Evolutionary conservation across 1,284 basidiomycete species (phyloP).

Genomic region (Ceratobasidium sp.): DNA sequence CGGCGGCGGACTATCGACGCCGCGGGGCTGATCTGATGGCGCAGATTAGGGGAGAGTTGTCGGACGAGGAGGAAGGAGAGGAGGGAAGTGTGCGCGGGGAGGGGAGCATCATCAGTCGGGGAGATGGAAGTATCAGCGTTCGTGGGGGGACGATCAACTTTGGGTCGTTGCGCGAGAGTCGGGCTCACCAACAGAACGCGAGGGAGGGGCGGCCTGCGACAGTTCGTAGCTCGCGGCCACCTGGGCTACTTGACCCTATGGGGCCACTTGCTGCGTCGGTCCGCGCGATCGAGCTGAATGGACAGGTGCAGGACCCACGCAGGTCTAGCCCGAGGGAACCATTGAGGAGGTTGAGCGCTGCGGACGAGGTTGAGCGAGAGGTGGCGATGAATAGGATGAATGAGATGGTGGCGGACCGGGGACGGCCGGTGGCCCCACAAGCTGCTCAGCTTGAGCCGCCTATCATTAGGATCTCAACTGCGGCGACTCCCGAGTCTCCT

Average conservation of each 20-base stretch:
- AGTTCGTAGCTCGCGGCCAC: neutral
- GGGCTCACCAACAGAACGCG: slow-evolving; percentile 34
- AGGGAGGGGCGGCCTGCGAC: slow-evolving; percentile 24
- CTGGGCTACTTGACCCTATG: slow-evolving; percentile 43
- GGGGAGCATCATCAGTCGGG: slow-evolving; percentile 24
- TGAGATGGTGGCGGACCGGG: neutral
- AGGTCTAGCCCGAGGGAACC: slow-evolving; percentile 52
- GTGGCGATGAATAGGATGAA: slow-evolving; percentile 36
- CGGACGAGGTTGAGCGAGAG: slow-evolving; percentile 54
- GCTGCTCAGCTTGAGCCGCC: neutral
- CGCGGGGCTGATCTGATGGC: slow-evolving; percentile 84
- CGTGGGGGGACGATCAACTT: slow-evolving; percentile 23
- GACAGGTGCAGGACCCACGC: slow-evolving; percentile 35
- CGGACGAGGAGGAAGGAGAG: slow-evolving; percentile 35
- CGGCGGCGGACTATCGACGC: slow-evolving; percentile 62
- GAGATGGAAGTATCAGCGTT: slow-evolving; percentile 14
- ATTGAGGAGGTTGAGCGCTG: slow-evolving; percentile 52
- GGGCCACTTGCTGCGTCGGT: slow-evolving; percentile 8
- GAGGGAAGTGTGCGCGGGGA: slow-evolving; percentile 14
- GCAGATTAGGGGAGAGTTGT: slow-evolving; percentile 62
- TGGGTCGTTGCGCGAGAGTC: neutral
- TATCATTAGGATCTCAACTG: slow-evolving; percentile 8
- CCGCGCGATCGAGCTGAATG: neutral
- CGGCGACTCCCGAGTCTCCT: slow-evolving; percentile 21
- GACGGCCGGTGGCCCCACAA: neutral